phyloP scores from a whole-genome alignment of 805 yeast species.

The Hanseniaspora taiwanica region DNA sequence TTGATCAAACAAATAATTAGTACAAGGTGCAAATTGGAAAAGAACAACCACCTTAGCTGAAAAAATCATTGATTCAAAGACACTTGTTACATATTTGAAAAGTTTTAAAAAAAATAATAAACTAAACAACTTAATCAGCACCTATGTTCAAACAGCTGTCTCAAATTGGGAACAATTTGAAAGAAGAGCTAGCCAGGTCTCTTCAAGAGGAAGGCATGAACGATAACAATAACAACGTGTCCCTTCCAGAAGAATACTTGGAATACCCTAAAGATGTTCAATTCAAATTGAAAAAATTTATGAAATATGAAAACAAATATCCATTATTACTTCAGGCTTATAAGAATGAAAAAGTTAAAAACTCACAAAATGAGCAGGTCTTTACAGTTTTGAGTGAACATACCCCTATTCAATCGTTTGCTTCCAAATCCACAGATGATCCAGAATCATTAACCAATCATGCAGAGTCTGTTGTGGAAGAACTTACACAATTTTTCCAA shows the following conservation, averaged over 20 bases:
- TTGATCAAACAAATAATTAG: too few relatives aligned
- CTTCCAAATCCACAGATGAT: not conserved
- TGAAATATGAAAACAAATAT: slow-evolving; percentile 81
- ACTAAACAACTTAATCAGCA: not conserved
- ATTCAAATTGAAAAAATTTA: slow-evolving; percentile 57
- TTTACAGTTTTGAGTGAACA: slow-evolving; percentile 62
- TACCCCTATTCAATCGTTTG: slow-evolving; percentile 67
- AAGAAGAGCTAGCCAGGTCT: slow-evolving; percentile 6
- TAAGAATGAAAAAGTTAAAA: slow-evolving; percentile 57
- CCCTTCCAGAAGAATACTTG: slow-evolving; percentile 6
- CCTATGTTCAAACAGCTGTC: slow-evolving; percentile 4
- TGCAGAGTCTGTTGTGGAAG: slow-evolving; percentile 28
- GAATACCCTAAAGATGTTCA: slow-evolving; percentile 37
- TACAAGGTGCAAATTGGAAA: too few relatives aligned
- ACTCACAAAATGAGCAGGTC: slow-evolving; percentile 43
- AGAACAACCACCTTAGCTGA: too few relatives aligned
- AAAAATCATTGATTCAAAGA: too few relatives aligned
- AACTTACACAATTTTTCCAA: slow-evolving; percentile 54
- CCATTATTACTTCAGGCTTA: slow-evolving; percentile 78
- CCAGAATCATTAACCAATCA: not conserved
- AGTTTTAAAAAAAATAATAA: not conserved
- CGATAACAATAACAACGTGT: slow-evolving; percentile 2
- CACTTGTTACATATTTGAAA: too few relatives aligned
- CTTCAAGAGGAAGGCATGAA: slow-evolving; percentile 5
- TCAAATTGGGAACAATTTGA: slow-evolving; percentile 6